These are phyloP conservation scores for Coriaria nepalensis DNA, from an alignment of 306 rosid genomes.

Conservation along the genomic window DNA sequence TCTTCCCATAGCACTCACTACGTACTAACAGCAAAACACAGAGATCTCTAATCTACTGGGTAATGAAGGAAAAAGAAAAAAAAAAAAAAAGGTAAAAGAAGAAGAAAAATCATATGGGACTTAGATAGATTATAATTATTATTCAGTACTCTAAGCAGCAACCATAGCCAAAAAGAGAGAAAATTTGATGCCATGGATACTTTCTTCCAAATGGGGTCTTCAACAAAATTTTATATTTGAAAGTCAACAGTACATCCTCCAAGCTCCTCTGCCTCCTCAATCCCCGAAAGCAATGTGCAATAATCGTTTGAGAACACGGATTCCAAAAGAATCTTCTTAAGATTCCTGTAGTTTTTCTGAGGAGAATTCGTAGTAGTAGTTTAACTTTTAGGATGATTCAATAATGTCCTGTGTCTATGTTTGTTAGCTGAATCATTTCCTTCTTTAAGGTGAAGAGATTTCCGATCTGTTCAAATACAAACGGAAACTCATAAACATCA, in stretches of 20 bases:
- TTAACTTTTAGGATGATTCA: conserved; percentile 15
- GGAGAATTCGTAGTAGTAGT: conserved; percentile 15
- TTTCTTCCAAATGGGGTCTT: too few relatives aligned
- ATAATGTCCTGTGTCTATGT: conserved; percentile 17
- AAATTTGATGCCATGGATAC: too few relatives aligned
- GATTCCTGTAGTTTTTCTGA: conserved; percentile 30
- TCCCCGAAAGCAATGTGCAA: conserved; percentile 21
- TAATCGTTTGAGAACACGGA: conserved; percentile 17
- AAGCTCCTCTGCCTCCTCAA: conserved; percentile 45
- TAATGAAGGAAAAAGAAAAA: too few relatives aligned
- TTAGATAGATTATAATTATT: too few relatives aligned
- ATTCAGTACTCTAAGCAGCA: too few relatives aligned
- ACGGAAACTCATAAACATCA: background rate
- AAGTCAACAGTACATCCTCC: conserved; percentile 60
- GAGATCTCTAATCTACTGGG: too few relatives aligned
- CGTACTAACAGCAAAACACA: too few relatives aligned
- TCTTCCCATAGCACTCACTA: too few relatives aligned
- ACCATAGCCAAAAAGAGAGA: too few relatives aligned
- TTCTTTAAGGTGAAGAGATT: conserved; percentile 13
- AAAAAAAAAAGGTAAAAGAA: too few relatives aligned
- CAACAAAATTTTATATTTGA: conserved; percentile 24
- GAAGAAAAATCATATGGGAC: too few relatives aligned
- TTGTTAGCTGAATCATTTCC: conserved; percentile 16
- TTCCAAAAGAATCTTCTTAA: conserved; percentile 30
- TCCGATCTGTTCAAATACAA: conserved; percentile 20